phyloP scores from a whole-genome alignment of 106 monocot species.

The Amphibolis antarctica region DNA sequence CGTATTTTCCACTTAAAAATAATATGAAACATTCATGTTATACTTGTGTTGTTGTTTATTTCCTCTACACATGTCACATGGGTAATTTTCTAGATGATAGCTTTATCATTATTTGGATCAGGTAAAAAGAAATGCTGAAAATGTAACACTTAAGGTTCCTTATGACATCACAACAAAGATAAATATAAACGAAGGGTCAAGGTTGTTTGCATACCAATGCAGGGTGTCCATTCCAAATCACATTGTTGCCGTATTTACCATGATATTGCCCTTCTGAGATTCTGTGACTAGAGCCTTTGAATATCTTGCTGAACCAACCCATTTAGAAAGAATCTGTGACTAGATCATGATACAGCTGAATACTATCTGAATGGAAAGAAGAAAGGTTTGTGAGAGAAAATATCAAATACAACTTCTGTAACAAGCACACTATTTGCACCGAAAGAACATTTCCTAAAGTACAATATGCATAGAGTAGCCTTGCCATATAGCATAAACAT shows the following conservation, averaged over 20 bases:
- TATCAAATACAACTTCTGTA: background rate
- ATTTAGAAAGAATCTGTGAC: constrained; percentile 15
- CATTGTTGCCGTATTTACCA: constrained; percentile 26
- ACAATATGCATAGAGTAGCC: too few relatives aligned
- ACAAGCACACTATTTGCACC: background rate
- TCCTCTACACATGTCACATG: too few relatives aligned
- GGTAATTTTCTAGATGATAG: too few relatives aligned
- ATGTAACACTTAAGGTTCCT: too few relatives aligned
- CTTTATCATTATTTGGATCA: too few relatives aligned
- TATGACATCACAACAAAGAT: too few relatives aligned
- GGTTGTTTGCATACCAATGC: constrained; percentile 8
- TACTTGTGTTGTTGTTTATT: too few relatives aligned
- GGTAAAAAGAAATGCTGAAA: too few relatives aligned
- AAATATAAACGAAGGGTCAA: background rate
- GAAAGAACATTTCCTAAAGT: too few relatives aligned
- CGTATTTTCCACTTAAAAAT: too few relatives aligned
- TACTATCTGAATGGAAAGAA: background rate
- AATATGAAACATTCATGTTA: too few relatives aligned
- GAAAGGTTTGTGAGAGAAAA: background rate
- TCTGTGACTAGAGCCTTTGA: constrained; percentile 64
- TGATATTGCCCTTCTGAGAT: constrained; percentile 50
- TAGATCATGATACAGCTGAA: background rate
- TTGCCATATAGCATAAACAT: too few relatives aligned
- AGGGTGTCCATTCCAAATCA: constrained; percentile 15
- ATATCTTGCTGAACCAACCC: constrained; percentile 86